These are phyloP conservation scores for Fraxinus excelsior DNA, from an alignment of 257 asterid genomes.

Conservation along the genomic window DNA sequence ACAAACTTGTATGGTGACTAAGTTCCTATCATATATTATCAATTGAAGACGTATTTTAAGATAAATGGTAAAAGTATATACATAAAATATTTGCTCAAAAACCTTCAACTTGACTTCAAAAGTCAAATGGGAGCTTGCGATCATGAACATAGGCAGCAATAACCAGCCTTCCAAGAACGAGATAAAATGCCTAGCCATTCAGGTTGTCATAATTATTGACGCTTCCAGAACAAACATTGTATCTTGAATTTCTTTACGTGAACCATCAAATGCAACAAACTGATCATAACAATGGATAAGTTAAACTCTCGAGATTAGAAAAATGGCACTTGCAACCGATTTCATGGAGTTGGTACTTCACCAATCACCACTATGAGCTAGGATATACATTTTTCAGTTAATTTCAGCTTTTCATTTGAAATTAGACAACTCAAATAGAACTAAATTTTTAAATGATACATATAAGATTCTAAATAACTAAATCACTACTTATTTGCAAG, in stretches of 20 bases:
- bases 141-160: neutral
- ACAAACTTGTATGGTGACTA: neutral
- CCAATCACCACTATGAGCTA: neutral
- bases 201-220: neutral
- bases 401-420: neutral
- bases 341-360: neutral
- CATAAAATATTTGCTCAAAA: neutral
- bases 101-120: neutral
- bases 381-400: neutral
- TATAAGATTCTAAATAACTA: constrained; percentile 2
- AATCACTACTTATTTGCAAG: constrained; percentile 1
- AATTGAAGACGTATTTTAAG: neutral
- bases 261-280: neutral
- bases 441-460: neutral
- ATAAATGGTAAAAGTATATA: neutral
- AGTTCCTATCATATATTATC: neutral
- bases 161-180: neutral
- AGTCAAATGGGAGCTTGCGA: neutral
- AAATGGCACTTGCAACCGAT: neutral
- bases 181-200: neutral
- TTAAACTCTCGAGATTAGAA: neutral
- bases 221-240: neutral
- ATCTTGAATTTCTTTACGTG: neutral
- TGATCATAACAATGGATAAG: neutral
- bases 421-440: neutral